These are phyloP conservation scores for Pythium brassicae DNA, from an alignment of 352 stramenopile species.

Conservation along the genomic window DNA sequence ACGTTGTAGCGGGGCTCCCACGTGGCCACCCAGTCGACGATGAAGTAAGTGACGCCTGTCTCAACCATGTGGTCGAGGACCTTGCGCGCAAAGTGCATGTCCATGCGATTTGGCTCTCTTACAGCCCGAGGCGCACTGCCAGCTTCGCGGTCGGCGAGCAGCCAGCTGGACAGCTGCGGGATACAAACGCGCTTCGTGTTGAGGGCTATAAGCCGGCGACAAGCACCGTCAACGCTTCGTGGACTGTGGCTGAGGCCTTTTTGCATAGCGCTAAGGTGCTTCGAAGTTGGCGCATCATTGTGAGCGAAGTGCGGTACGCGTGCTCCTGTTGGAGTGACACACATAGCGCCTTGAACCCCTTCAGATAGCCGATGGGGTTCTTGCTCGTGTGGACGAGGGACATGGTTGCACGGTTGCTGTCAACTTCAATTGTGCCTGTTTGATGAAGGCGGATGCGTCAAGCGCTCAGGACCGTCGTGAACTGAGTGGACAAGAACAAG, in stretches of 20 bases:
- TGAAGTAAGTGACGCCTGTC: not conserved
- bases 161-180: not conserved
- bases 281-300: not conserved
- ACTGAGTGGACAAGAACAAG: not conserved
- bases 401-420: not conserved
- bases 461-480: not conserved
- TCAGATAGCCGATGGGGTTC: not conserved
- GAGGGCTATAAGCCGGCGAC: not conserved
- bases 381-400: not conserved
- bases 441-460: not conserved
- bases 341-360: not conserved
- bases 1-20: not conserved
- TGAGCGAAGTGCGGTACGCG: not conserved
- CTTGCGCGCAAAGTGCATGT: too few species aligned
- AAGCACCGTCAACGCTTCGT: not conserved
- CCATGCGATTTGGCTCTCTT: not conserved
- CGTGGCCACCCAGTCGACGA: too few species aligned
- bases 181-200: not conserved
- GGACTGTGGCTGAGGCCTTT: not conserved
- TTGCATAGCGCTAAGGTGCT: not conserved
- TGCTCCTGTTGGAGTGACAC: not conserved
- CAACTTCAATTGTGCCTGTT: not conserved
- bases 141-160: too few species aligned
- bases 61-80: too few species aligned
- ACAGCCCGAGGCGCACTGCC: too few species aligned